Evolutionary conservation across 805 yeast genomes (phyloP).

Genomic region (Myxozyma vanderwaltii): DNA sequence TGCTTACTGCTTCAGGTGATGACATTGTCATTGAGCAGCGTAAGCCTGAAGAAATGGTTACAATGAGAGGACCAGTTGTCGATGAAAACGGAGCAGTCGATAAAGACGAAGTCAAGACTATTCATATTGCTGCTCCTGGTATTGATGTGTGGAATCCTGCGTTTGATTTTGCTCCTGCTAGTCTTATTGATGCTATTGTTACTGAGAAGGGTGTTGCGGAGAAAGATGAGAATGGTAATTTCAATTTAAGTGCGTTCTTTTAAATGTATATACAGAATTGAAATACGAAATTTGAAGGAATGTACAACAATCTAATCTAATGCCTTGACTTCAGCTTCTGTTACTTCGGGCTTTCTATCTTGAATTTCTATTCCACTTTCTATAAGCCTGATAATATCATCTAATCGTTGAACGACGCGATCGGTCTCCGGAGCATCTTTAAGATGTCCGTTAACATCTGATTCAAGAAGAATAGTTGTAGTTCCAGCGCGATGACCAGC

Average conservation of each 20-base stretch:
- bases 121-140: constrained; percentile 82
- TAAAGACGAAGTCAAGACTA: constrained; percentile 47
- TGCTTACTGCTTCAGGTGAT: constrained; percentile 64
- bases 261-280: too few relatives aligned
- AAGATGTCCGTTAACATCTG: constrained; percentile 53
- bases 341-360: constrained; percentile 14
- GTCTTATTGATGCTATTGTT: constrained; percentile 81
- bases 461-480: constrained; percentile 55
- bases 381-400: constrained; percentile 28
- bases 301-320: constrained; percentile 10
- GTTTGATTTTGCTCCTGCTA: constrained; percentile 88
- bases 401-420: constrained; percentile 26
- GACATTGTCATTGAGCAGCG: constrained; percentile 85
- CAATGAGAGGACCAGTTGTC: constrained; percentile 68
- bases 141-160: constrained; percentile 95
- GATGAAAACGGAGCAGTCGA: constrained; percentile 41
- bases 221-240: constrained; percentile 55
- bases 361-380: constrained; percentile 28
- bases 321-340: constrained; percentile 15
- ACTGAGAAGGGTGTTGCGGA: constrained; percentile 70
- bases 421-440: constrained; percentile 43
- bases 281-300: too few relatives aligned
- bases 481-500: constrained; percentile 69
- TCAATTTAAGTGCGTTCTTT: constrained; percentile 45
- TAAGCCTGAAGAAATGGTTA: constrained; percentile 75